phyloP scores from a whole-genome alignment of 163 green algal species.

The Scenedesmus sp. region DNA sequence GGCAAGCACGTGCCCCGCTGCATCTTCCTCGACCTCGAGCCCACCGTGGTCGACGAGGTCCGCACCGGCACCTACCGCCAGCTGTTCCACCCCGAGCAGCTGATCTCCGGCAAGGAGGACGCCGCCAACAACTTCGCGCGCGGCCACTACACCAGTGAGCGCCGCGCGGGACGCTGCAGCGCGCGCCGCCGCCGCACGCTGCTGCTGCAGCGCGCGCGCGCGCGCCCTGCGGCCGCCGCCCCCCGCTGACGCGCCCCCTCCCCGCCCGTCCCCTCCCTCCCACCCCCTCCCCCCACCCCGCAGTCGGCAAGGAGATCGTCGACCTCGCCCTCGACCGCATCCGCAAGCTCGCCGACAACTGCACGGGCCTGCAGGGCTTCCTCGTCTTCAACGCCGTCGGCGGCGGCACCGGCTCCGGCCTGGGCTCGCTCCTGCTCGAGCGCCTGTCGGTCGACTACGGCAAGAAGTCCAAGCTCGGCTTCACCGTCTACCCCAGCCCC shows the following conservation, averaged over 20 bases:
- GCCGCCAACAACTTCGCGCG: conserved; percentile 99
- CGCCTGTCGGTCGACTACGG: conserved; percentile 97
- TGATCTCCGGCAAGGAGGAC: conserved; percentile 99
- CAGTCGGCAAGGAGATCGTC: conserved; percentile 95
- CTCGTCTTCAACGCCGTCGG: conserved; percentile 99
- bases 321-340: conserved; percentile 98
- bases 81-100: conserved; percentile 99
- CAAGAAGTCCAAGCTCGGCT: conserved; percentile 99
- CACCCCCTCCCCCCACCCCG: background rate
- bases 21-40: conserved; percentile 99
- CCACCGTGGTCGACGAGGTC: conserved; percentile 99
- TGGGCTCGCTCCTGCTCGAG: conserved; percentile 96
- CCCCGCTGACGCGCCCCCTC: no score
- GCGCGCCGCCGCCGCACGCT: background rate
- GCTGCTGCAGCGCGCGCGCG: no score
- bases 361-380: conserved; percentile 99
- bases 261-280: background rate
- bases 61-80: conserved; percentile 98
- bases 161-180: no score
- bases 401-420: conserved; percentile 96
- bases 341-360: conserved; percentile 99
- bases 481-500: conserved; percentile 98
- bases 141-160: conserved; percentile 96
- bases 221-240: no score
- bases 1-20: conserved; percentile 98